Conservation (phyloP, 495 filamentous ascomycete species). For the Neurospora africana region DNA sequence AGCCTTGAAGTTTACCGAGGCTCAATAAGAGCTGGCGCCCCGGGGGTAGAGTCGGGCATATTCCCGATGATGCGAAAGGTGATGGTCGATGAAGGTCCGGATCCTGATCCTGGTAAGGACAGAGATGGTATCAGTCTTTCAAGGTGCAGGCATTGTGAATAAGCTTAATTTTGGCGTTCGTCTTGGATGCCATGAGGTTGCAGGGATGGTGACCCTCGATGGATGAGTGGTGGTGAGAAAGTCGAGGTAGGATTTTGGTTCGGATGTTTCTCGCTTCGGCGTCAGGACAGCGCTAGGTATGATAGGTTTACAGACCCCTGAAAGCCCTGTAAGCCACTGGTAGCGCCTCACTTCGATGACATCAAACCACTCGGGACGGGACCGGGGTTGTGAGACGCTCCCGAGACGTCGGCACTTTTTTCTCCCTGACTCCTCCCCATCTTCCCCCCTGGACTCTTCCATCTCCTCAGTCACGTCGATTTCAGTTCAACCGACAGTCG, state of each 20-base stretch:
- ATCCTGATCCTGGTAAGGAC: background rate
- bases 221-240: background rate
- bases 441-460: background rate
- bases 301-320: background rate
- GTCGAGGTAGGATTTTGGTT: constrained; percentile 2
- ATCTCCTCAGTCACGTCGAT: background rate
- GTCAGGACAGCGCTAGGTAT: background rate
- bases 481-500: background rate
- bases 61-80: background rate
- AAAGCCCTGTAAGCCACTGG: constrained; percentile 18
- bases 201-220: background rate
- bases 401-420: constrained; percentile 13
- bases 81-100: background rate
- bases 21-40: background rate
- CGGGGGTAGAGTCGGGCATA: background rate
- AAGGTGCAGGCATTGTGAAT: background rate
- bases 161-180: background rate
- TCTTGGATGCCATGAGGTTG: background rate
- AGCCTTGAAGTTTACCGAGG: background rate
- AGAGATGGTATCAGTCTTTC: background rate
- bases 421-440: background rate
- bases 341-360: constrained; percentile 12
- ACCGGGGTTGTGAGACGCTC: constrained; percentile 16
- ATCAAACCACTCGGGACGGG: constrained; percentile 16
- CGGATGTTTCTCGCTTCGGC: constrained; percentile 20